Conservation (phyloP, 75 land plant genomes). For the Cupressus sempervirens region DNA sequence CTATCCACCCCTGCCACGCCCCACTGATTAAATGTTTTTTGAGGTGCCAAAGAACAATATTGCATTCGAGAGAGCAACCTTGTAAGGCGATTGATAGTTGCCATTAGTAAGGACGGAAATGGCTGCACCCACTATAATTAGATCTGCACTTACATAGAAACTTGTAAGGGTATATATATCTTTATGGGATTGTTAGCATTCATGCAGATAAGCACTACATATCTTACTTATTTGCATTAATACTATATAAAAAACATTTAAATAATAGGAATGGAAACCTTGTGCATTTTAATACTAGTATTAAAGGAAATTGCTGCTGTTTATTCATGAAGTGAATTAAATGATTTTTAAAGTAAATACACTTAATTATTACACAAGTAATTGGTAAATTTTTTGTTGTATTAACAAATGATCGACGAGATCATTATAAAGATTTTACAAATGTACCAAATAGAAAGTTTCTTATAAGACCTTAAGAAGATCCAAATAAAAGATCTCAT, state of each 20-base stretch:
- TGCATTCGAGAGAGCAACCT: not conserved
- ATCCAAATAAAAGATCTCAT: too few relatives aligned
- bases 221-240: not conserved
- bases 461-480: too few relatives aligned
- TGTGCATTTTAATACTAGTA: not conserved
- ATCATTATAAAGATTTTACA: too few relatives aligned
- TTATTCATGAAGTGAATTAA: not conserved
- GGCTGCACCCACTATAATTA: not conserved
- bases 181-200: not conserved
- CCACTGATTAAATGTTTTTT: slow-evolving; percentile 6
- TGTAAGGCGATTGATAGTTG: slow-evolving; percentile 25
- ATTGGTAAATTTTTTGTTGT: too few relatives aligned
- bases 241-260: not conserved
- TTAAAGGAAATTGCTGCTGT: not conserved
- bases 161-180: not conserved
- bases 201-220: not conserved
- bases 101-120: slow-evolving; percentile 24
- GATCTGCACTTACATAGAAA: not conserved
- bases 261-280: not conserved
- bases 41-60: slow-evolving; percentile 5
- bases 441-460: too few relatives aligned
- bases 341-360: not conserved
- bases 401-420: too few relatives aligned
- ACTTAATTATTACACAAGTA: too few relatives aligned
- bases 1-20: slow-evolving; percentile 12